phyloP scores from a whole-genome alignment of 345 rosid species.

The Dimocarpus longan region DNA sequence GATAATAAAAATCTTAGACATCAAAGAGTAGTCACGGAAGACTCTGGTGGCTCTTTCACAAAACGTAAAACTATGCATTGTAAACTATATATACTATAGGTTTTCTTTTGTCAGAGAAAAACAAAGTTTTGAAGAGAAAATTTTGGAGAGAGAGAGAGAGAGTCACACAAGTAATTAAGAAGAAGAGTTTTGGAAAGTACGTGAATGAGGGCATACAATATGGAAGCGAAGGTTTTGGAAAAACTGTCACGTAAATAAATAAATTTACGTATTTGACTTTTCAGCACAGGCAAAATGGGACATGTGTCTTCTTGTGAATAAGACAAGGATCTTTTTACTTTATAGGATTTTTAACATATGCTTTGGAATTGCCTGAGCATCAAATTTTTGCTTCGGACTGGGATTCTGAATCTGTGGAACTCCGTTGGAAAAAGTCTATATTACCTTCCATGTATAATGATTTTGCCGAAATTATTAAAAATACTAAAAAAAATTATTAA shows the following conservation, averaged over 20 bases:
- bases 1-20: conserved; percentile 53
- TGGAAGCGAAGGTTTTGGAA: not conserved
- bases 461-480: too few relatives aligned
- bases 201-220: too few relatives aligned
- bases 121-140: not conserved
- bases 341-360: not conserved
- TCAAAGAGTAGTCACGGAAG: conserved; percentile 47
- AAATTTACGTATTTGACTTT: not conserved
- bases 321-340: too few relatives aligned
- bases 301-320: not conserved
- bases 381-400: not conserved
- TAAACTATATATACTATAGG: not conserved
- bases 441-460: too few relatives aligned
- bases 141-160: conserved; percentile 22
- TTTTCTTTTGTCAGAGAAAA: not conserved
- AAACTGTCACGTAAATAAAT: not conserved
- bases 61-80: conserved; percentile 42
- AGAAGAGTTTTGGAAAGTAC: not conserved
- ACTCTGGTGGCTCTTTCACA: conserved; percentile 42
- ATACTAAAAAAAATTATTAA: too few relatives aligned
- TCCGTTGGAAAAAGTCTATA: not conserved
- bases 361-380: not conserved
- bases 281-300: not conserved
- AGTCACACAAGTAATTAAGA: conserved; percentile 8
- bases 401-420: not conserved